Base-by-base conservation (phyloP, 208 protist genomes). In the Leishmania arabica region DNA sequence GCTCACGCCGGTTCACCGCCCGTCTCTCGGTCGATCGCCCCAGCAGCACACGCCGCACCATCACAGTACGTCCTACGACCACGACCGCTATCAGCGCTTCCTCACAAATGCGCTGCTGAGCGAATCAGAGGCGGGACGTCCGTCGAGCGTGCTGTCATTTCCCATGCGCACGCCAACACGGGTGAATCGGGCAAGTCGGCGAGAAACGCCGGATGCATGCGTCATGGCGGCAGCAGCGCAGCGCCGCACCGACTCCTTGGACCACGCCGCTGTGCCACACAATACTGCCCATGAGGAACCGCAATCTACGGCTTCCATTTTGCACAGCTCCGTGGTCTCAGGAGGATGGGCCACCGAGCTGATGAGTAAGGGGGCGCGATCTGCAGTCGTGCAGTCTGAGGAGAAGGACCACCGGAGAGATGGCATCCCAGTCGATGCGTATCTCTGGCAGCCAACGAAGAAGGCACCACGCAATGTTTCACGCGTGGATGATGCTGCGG, bases 101-200 rank as follows among this genome's bases (percentile, higher is more conserved):
- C 77, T 85, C 51, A 79, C 73, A n/a, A 85, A 51, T 37, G 82
- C 78, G 42, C 58, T 85, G 54, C 82, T 85, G 21, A 71, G 77
- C 51, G 78, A 65, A 24, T 34, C 65, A 5, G 77, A 81, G 42
- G 73, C 47, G 62, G 49, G 62, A 3, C 58, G 77, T 27, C 51
- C 45, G 37, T 70, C 58, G 9, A 76, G 62, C 21, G 82, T 85
- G 0, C 58, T 82, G 45, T 80, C 77, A 1, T 58, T 82, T 54
- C 70, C 82, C 6, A 77, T 76, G 40, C 72, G 62, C 3, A 60
- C 76, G 5, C 76, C 76, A 47, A 77, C 72, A 34, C 24, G 72
- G 13, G 9, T 62, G 21, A 42, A 42, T 37, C 51, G 51, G 53
- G 27, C 34, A 62, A 58, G 72, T 11, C 53, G 53, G 21, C 74